Conservation (phyloP, 306 rosid species). For the Arachis stenosperma region DNA sequence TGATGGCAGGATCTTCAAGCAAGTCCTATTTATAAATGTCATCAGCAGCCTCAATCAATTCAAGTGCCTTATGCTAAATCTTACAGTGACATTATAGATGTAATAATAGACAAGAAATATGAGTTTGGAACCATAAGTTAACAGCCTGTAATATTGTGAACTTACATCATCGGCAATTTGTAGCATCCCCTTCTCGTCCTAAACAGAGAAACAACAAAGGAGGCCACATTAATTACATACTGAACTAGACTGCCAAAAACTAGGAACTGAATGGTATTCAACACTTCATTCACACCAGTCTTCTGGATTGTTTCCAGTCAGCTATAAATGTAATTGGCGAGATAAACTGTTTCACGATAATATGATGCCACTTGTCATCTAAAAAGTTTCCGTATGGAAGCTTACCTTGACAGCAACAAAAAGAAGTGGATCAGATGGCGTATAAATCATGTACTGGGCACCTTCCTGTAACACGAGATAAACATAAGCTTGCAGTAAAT, state of each 20-base stretch:
- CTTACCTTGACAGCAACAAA: constrained; percentile 54
- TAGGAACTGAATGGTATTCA: constrained; percentile 15
- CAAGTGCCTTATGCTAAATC: background rate
- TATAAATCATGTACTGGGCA: constrained; percentile 79
- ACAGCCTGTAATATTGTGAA: constrained; percentile 6
- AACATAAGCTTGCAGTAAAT: constrained; percentile 26
- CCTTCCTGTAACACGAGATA: constrained; percentile 61
- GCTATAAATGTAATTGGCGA: constrained; percentile 1
- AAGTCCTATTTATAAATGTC: constrained; percentile 67
- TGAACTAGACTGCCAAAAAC: constrained; percentile 3
- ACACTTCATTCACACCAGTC: constrained; percentile 16
- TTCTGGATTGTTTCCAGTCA: constrained; percentile 23
- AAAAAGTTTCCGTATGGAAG: constrained; percentile 31
- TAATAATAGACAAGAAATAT: background rate
- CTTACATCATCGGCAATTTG: constrained; percentile 94
- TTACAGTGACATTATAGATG: background rate
- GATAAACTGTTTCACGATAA: constrained; percentile 11
- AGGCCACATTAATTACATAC: constrained; percentile 17
- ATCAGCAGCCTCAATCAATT: constrained; percentile 26
- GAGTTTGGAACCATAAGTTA: constrained; percentile 23
- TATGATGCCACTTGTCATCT: constrained; percentile 1
- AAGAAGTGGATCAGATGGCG: constrained; percentile 81
- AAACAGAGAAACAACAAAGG: constrained; percentile 43
- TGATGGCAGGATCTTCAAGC: constrained; percentile 76
- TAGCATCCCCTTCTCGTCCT: constrained; percentile 68